A percentile compares a stretch with the other conserved stretches of the same genome.
Conservation (phyloP, 441 rosid species). For the Arabidopsis hybrid region DNA sequence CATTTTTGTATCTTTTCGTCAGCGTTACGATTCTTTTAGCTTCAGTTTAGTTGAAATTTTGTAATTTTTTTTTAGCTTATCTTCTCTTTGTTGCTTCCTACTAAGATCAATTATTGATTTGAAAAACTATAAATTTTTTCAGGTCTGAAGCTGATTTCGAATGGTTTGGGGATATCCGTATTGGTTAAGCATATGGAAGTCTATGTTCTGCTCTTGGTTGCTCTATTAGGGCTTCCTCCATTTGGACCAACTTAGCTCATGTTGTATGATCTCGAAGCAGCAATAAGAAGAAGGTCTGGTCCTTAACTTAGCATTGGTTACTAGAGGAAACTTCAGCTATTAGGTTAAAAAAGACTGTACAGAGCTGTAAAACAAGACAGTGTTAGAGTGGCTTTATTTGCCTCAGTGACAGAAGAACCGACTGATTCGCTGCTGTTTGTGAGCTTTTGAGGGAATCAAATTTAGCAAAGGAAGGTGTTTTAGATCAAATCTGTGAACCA, state of each 20-base stretch:
- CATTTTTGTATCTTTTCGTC: conserved; percentile 39
- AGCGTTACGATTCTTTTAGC: conserved; percentile 41
- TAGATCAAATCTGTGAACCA: conserved; percentile 45
- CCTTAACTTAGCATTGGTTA: conserved; percentile 28
- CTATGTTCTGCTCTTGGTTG: conserved; percentile 31
- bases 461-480: conserved; percentile 27
- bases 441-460: conserved; percentile 35
- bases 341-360: conserved; percentile 28
- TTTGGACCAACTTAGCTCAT: conserved; percentile 40
- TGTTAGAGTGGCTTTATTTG: conserved; percentile 25
- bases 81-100: background rate
- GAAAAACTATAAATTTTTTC: conserved; percentile 1
- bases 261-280: conserved; percentile 27
- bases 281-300: conserved; percentile 15
- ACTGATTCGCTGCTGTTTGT: conserved; percentile 21
- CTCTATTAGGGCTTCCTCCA: conserved; percentile 44
- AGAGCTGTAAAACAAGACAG: conserved; percentile 30
- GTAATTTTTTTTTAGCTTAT: background rate
- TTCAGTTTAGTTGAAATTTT: conserved; percentile 17
- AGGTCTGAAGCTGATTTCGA: conserved; percentile 33
- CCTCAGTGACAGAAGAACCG: conserved; percentile 33
- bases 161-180: conserved; percentile 23
- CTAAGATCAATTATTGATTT: conserved; percentile 19
- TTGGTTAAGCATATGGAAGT: conserved; percentile 41
- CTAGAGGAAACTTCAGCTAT: conserved; percentile 35